Percentiles rank a stretch among this genome's conserved stretches.
Conservation (phyloP, 345 rosid genomes). For the Eucalyptus polyanthemos region DNA sequence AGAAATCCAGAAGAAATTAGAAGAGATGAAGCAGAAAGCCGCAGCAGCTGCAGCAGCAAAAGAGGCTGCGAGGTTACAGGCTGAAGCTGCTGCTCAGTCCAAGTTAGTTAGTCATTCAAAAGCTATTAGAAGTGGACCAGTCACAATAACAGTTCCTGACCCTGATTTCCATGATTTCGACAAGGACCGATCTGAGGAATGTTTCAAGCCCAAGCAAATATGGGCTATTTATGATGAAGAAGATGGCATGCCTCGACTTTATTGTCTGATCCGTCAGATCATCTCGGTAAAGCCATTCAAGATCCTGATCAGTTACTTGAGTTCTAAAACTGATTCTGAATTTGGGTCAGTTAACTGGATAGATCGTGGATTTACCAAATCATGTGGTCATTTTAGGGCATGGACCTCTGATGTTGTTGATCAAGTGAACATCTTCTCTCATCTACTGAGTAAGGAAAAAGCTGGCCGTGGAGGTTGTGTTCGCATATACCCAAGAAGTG, state of each 20-base stretch:
- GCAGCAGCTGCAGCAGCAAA: conserved; percentile 23
- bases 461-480: conserved; percentile 98
- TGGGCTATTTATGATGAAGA: conserved; percentile 98
- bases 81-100: conserved; percentile 17
- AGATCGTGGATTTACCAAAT: conserved; percentile 80
- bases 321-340: conserved; percentile 86
- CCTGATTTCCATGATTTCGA: conserved; percentile 96
- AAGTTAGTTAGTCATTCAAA: conserved; percentile 14
- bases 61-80: conserved; percentile 22
- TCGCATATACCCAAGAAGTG: conserved; percentile 80
- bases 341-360: conserved; percentile 85
- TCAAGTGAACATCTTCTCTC: conserved; percentile 92
- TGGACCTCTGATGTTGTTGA: conserved; percentile 65
- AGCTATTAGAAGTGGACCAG: conserved; percentile 28
- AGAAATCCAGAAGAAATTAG: conserved; percentile 54
- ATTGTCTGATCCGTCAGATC: conserved; percentile 75
- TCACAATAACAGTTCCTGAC: conserved; percentile 76
- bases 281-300: conserved; percentile 77
- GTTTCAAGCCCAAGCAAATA: conserved; percentile 87
- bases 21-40: conserved; percentile 40
- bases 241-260: conserved; percentile 96
- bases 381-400: conserved; percentile 97
- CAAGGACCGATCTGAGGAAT: conserved; percentile 80
- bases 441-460: conserved; percentile 69
- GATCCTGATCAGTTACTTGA: conserved; percentile 76